phyloP scores from a whole-genome alignment of 202 grass and related monocot species.

The Saccharum hybrid region DNA sequence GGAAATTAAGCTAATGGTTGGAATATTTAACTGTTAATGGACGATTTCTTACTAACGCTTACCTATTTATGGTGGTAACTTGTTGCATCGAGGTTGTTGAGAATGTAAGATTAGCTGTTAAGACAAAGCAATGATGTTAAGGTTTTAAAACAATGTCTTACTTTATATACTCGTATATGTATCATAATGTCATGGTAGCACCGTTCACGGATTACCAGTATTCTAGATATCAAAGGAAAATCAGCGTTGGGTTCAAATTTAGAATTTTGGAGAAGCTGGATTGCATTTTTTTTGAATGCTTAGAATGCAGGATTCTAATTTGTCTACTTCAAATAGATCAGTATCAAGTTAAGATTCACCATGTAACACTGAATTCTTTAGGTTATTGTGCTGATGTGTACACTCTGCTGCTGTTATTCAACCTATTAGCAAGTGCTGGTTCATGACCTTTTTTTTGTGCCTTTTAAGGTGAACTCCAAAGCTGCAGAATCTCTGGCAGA shows the following conservation, averaged over 20 bases:
- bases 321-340: background rate
- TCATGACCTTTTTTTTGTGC: background rate
- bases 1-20: background rate
- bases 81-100: background rate
- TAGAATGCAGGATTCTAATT: background rate
- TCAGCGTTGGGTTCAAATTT: constrained; percentile 1
- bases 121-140: background rate
- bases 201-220: background rate
- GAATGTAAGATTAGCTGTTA: constrained; percentile 9
- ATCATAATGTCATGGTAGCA: constrained; percentile 12
- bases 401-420: background rate
- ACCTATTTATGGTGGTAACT: constrained; percentile 1
- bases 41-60: background rate
- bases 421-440: background rate
- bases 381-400: background rate
- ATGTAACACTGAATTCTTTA: background rate
- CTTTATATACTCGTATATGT: background rate
- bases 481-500: constrained; percentile 86
- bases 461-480: constrained; percentile 75
- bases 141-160: background rate
- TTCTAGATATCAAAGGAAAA: constrained; percentile 1
- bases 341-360: background rate
- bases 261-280: background rate
- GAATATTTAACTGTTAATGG: background rate
- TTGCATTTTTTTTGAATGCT: constrained; percentile 15